These are phyloP conservation scores for Phanerochaete carnosa DNA, from an alignment of 768 basidiomycete species.

Conservation along the genomic window DNA sequence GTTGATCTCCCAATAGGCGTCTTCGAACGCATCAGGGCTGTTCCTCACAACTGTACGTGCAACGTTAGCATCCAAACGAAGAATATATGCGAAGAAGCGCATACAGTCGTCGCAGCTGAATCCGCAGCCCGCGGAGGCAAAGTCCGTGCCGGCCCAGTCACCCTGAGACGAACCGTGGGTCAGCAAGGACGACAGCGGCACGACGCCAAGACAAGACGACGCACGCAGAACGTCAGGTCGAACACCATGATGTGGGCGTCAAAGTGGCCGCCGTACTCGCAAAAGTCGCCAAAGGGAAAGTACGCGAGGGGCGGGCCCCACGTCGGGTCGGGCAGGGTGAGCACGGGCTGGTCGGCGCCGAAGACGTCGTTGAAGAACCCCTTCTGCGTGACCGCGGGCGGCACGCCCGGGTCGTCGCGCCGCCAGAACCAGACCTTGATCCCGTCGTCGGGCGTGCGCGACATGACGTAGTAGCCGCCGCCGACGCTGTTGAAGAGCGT, in stretches of 20 bases:
- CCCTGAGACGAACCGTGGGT: slow-evolving; percentile 35
- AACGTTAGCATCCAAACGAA: not conserved
- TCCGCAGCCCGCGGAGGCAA: slow-evolving; percentile 38
- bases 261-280: slow-evolving; percentile 53
- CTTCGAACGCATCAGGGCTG: slow-evolving; percentile 51
- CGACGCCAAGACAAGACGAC: slow-evolving; percentile 15
- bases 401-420: slow-evolving; percentile 41
- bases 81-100: slow-evolving; percentile 16
- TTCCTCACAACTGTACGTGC: slow-evolving; percentile 48
- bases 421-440: slow-evolving; percentile 65
- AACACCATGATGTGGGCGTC: slow-evolving; percentile 52
- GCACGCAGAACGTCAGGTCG: slow-evolving; percentile 61
- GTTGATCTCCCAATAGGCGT: slow-evolving; percentile 73
- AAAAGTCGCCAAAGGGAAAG: slow-evolving; percentile 44
- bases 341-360: slow-evolving; percentile 2
- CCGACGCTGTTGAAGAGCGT: slow-evolving; percentile 43
- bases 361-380: not conserved
- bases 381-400: slow-evolving; percentile 33
- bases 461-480: slow-evolving; percentile 62
- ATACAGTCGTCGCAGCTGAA: slow-evolving; percentile 44
- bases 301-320: slow-evolving; percentile 49
- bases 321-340: slow-evolving; percentile 16
- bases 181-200: not conserved
- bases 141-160: slow-evolving; percentile 50
- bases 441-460: slow-evolving; percentile 36